Evolutionary conservation across 495 filamentous ascomycete species (phyloP), one percentile per base, ranked within the genome.

Genomic region (Tetracladium setigerum): DNA sequence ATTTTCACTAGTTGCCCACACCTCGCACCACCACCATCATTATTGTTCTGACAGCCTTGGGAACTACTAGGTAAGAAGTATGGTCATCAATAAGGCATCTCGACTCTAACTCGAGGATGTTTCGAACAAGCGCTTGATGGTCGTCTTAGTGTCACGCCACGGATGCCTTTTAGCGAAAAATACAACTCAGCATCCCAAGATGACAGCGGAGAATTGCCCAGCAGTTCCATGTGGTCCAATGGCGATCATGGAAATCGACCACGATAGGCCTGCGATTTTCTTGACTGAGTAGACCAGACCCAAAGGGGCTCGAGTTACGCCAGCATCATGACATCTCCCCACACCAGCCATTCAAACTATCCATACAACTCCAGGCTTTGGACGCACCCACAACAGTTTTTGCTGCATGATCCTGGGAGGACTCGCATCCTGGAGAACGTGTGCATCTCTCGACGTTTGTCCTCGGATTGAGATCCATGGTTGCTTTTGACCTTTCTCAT

Each of bases 81-180:
- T 38, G 38, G 43, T 48, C 44, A 32, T 41, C 52, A 54, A 37
- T 47, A 27, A 34, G 46, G 19, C 18, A 14, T 6, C 30, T 45
- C 30, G 30, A 42, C 41, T 17, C 17, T 18, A 36, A 35, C 31
- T 11, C 27, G 34, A 11, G n/a, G 32, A 14, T 43, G 33, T 16
- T 41, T 41, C 15, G 45, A 46, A 46, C 41, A 31, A 41, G 52
- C 52, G 52, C 46, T 50, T 47, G 47, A 54, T 54, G 50, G 52
- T 54, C 34, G 19, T 2, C 34, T 47, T 49, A 54, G 52, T 41
- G 41, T 44, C 35, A 37, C 43, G 51, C 51, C 46, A 54, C 51
- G 38, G 38, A 41, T 41, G 38, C n/a, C 40, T 30, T 27, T 10
- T n/a, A 43, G 27, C 40, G 18, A 31, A n/a, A 43, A n/a, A 27